Evolutionary conservation across 495 filamentous ascomycete genomes (phyloP).

Genomic region (Lasiosphaeria ovina): DNA sequence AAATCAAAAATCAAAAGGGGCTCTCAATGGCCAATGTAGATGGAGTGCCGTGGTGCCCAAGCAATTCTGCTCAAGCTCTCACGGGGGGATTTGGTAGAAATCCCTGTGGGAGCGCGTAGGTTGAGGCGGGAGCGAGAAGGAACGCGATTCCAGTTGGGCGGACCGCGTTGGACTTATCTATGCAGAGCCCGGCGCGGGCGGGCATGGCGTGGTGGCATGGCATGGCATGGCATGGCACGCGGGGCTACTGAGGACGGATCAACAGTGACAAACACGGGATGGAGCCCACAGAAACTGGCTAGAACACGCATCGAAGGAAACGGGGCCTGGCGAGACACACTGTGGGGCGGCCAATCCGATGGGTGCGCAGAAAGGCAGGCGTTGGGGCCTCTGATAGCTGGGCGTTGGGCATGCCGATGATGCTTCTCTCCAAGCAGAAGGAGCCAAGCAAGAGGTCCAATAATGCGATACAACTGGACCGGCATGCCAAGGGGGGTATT

Average conservation of each 20-base stretch:
- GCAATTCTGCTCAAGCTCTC: slow-evolving; percentile 2
- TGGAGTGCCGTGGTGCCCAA: not conserved
- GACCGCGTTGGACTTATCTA: slow-evolving; percentile 3
- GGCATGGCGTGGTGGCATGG: not conserved
- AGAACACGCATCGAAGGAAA: slow-evolving; percentile 24
- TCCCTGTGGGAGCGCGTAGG: not conserved
- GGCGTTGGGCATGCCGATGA: slow-evolving; percentile 1
- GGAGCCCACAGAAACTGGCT: slow-evolving; percentile 16
- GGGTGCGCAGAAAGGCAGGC: too few relatives aligned
- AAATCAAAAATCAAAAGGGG: slow-evolving; percentile 2
- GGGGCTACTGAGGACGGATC: not conserved
- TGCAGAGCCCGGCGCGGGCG: not conserved
- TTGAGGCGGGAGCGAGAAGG: not conserved
- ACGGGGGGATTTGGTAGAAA: not conserved
- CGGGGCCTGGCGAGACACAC: not conserved
- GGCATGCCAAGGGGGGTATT: not conserved
- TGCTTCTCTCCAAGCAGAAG: slow-evolving; percentile 21
- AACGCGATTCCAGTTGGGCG: slow-evolving; percentile 1
- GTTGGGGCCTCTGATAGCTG: not conserved
- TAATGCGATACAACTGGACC: slow-evolving; percentile 1
- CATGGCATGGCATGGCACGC: not conserved
- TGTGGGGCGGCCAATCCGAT: slow-evolving; percentile 3
- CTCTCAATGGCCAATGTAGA: not conserved
- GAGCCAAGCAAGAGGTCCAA: slow-evolving; percentile 20
- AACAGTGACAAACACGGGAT: not conserved